Evolutionary conservation across 1,284 basidiomycete genomes (phyloP).

Genomic region (Schizophyllum amplum): DNA sequence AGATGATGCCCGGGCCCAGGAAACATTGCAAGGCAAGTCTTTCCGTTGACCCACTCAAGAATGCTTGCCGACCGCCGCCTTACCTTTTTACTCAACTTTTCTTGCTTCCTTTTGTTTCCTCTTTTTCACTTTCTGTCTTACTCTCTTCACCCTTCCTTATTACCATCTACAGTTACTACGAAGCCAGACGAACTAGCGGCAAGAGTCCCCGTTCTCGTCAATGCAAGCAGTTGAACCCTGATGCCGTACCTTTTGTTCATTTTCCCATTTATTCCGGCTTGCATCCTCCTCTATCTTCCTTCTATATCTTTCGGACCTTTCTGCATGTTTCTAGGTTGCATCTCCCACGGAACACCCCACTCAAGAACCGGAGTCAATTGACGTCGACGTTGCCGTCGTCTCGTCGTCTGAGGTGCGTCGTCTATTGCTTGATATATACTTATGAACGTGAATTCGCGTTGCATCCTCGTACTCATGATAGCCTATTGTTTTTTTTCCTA

Average conservation of each 20-base stretch:
- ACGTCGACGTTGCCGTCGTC: background rate
- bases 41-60: background rate
- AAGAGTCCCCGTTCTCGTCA: background rate
- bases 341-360: too few relatives aligned
- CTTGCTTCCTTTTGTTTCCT: background rate
- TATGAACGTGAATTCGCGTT: background rate
- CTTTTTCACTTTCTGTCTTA: too few relatives aligned
- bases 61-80: background rate
- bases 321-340: background rate
- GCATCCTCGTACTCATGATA: background rate
- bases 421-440: background rate
- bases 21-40: background rate
- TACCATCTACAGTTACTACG: background rate
- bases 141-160: too few relatives aligned
- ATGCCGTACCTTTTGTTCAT: background rate
- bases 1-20: too few relatives aligned
- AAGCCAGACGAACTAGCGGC: background rate
- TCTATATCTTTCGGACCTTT: background rate
- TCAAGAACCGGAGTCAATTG: background rate
- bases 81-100: too few relatives aligned
- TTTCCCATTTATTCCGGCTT: background rate
- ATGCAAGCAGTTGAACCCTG: background rate
- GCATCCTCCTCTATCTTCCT: background rate
- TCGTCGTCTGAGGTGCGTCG: background rate
- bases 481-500: background rate